phyloP scores from a whole-genome alignment of 305 asterid species.

The Fraxinus greggii region DNA sequence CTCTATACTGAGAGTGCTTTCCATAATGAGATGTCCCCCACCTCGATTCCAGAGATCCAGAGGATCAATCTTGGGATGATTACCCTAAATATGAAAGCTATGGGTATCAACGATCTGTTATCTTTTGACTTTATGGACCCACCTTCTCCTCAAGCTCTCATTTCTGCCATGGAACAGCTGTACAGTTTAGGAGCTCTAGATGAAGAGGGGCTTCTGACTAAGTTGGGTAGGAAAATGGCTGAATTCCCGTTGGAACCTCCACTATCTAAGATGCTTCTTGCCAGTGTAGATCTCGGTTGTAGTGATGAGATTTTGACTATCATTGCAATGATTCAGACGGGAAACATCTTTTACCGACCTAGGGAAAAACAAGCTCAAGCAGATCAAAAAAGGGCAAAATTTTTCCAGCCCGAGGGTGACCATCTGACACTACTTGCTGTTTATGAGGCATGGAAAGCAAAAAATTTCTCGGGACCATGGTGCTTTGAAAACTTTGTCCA shows the following conservation, averaged over 20 bases:
- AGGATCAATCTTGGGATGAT: constrained; percentile 82
- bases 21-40: constrained; percentile 88
- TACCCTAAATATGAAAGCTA: constrained; percentile 78
- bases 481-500: constrained; percentile 87
- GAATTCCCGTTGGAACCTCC: constrained; percentile 93
- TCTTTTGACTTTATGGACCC: constrained; percentile 95
- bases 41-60: constrained; percentile 74
- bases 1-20: constrained; percentile 86
- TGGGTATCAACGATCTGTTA: constrained; percentile 81
- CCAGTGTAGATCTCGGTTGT: constrained; percentile 88
- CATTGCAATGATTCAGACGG: constrained; percentile 86
- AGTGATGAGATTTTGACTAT: constrained; percentile 88
- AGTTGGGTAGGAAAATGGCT: constrained; percentile 90
- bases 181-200: constrained; percentile 85
- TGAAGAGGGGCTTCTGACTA: constrained; percentile 87
- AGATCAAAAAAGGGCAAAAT: constrained; percentile 78
- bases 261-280: constrained; percentile 84
- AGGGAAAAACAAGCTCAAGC: constrained; percentile 90
- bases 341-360: constrained; percentile 79
- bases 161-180: constrained; percentile 86
- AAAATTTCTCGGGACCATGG: constrained; percentile 84
- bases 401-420: constrained; percentile 89
- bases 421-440: constrained; percentile 86
- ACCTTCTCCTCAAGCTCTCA: constrained; percentile 85
- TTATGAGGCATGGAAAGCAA: constrained; percentile 92